phyloP scores from a whole-genome alignment of 2,329 filamentous ascomycete genomes.

The Coniochaeta sp. region DNA sequence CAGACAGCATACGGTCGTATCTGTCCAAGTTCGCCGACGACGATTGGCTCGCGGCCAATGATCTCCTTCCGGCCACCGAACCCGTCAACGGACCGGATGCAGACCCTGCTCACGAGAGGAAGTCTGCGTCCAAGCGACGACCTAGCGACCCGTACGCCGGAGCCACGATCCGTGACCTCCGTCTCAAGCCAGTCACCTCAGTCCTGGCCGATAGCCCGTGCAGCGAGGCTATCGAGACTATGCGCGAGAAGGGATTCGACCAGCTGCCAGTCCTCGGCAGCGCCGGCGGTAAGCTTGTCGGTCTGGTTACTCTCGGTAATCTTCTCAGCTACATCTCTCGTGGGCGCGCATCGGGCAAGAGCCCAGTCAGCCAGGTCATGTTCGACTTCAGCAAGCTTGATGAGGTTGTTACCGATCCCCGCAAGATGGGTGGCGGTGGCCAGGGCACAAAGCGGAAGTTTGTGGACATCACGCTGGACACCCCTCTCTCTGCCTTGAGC shows the following conservation, averaged over 20 bases:
- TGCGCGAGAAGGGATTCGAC: conserved; percentile 97
- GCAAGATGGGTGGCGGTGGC: conserved; percentile 44
- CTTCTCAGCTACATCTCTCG: conserved; percentile 83
- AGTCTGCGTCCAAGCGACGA: conserved; percentile 25
- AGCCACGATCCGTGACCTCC: conserved; percentile 73
- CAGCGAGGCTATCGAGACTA: conserved; percentile 87
- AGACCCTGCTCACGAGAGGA: conserved; percentile 25
- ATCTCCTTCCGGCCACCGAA: conserved; percentile 62
- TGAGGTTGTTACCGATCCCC: conserved; percentile 85
- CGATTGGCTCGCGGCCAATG: conserved; percentile 96
- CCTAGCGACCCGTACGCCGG: conserved; percentile 63
- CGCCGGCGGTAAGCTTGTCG: conserved; percentile 66
- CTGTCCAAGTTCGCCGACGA: conserved; percentile 98
- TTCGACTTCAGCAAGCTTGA: conserved; percentile 86
- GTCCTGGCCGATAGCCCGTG: conserved; percentile 64
- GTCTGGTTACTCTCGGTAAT: conserved; percentile 91
- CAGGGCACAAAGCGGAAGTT: conserved; percentile 59
- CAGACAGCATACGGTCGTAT: conserved; percentile 95
- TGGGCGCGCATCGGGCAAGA: conserved; percentile 67
- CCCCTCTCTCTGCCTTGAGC: conserved; percentile 73
- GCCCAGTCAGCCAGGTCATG: conserved; percentile 82
- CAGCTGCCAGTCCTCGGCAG: conserved; percentile 83
- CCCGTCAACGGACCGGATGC: conserved; percentile 38
- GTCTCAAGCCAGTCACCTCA: conserved; percentile 89
- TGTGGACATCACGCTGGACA: conserved; percentile 90